Percentiles rank a stretch among this genome's conserved stretches.
phyloP scores from a whole-genome alignment of 2,329 filamentous ascomycete genomes.

The Phoma herbarum region DNA sequence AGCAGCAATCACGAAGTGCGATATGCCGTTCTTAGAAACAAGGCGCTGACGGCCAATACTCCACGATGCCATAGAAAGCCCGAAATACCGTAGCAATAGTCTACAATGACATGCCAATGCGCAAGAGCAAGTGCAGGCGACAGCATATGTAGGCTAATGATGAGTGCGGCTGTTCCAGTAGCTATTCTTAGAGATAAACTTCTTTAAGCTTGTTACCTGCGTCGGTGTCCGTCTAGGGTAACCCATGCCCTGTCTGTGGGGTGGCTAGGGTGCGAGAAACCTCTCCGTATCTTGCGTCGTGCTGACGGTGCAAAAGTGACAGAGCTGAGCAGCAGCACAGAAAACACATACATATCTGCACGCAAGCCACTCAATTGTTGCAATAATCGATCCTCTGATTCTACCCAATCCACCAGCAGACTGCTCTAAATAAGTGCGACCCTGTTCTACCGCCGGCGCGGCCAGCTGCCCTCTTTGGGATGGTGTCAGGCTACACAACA shows the following conservation, averaged over 20 bases:
- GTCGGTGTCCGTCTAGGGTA: slow-evolving; percentile 11
- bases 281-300: slow-evolving; percentile 20
- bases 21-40: slow-evolving; percentile 29
- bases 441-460: slow-evolving; percentile 32
- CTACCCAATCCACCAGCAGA: slow-evolving; percentile 23
- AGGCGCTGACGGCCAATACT: slow-evolving; percentile 25
- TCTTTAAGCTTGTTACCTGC: slow-evolving; percentile 37
- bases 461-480: slow-evolving; percentile 17
- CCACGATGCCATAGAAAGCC: slow-evolving; percentile 18
- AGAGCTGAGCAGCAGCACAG: slow-evolving; percentile 10
- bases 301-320: slow-evolving; percentile 7
- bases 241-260: slow-evolving; percentile 31
- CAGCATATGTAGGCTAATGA: slow-evolving; percentile 31
- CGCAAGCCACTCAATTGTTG: slow-evolving; percentile 14
- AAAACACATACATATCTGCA: slow-evolving; percentile 10
- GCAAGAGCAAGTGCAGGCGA: slow-evolving; percentile 43
- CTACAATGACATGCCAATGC: slow-evolving; percentile 31
- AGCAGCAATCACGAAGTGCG: slow-evolving; percentile 43
- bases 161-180: slow-evolving; percentile 13
- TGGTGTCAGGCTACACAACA: slow-evolving; percentile 35
- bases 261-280: slow-evolving; percentile 31
- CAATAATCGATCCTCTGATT: slow-evolving; percentile 3
- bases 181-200: slow-evolving; percentile 49
- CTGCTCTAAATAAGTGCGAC: slow-evolving; percentile 37
- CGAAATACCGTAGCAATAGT: slow-evolving; percentile 32